Evolutionary conservation across 129 eudicot genomes (phyloP).

Genomic region (Tagetes erecta): DNA sequence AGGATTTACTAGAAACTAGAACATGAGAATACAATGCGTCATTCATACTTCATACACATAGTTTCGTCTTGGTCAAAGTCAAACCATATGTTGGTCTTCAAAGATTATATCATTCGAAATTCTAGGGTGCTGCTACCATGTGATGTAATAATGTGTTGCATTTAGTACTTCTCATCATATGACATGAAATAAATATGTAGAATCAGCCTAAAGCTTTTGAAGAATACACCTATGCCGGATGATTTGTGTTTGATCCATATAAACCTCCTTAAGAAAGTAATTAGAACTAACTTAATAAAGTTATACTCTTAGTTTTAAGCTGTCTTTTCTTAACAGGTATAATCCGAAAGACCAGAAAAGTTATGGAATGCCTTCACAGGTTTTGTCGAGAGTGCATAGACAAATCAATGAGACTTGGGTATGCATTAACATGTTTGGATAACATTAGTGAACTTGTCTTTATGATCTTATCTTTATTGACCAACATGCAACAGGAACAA

Average conservation of each 20-base stretch:
- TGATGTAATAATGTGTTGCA: conserved; percentile 8
- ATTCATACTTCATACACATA: conserved; percentile 5
- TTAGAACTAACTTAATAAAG: background rate
- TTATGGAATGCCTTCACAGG: conserved; percentile 95
- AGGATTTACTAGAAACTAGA: background rate
- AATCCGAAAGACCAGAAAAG: conserved; percentile 92
- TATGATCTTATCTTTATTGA: conserved; percentile 11
- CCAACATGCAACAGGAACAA: conserved; percentile 60
- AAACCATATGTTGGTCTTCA: conserved; percentile 12
- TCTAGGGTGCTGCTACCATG: background rate
- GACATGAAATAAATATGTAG: background rate
- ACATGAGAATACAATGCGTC: background rate
- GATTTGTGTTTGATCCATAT: background rate
- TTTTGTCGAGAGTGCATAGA: conserved; percentile 97
- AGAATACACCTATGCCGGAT: background rate
- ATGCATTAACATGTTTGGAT: conserved; percentile 9
- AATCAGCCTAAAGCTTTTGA: background rate
- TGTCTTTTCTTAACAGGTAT: conserved; percentile 51
- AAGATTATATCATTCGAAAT: background rate
- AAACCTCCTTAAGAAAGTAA: background rate
- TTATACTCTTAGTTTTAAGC: background rate
- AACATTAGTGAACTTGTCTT: background rate
- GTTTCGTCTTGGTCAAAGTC: conserved; percentile 10
- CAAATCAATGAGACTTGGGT: conserved; percentile 86
- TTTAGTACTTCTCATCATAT: conserved; percentile 11